A percentile compares a stretch with the other conserved stretches of the same genome.
phyloP scores from a whole-genome alignment of 257 asterid genomes.

The Orobanche coerulescens region DNA sequence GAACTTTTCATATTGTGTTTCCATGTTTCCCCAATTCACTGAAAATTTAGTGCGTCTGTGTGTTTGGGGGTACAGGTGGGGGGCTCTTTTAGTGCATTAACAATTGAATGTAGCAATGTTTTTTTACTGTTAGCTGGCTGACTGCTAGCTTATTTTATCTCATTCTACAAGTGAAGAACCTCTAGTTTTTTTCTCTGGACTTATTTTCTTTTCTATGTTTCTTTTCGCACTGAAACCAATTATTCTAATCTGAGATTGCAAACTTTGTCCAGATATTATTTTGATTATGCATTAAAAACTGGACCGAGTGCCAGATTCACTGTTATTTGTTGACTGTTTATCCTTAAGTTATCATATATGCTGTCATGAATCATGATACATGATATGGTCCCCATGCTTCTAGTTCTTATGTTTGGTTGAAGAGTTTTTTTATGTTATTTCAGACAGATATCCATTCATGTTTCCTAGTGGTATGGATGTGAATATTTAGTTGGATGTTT shows the following conservation, averaged over 20 bases:
- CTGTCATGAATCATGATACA: too few species aligned
- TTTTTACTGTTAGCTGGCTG: slow-evolving; percentile 1
- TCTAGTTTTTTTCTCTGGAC: neutral
- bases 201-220: too few species aligned
- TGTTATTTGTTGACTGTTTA: too few species aligned
- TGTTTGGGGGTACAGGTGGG: too few species aligned
- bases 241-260: neutral
- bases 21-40: neutral
- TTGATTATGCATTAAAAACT: neutral
- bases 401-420: neutral
- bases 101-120: neutral
- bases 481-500: neutral
- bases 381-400: neutral
- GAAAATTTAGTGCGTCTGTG: neutral
- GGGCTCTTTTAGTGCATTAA: neutral
- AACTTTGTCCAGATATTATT: neutral
- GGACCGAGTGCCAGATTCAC: too few species aligned
- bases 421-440: neutral
- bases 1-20: neutral
- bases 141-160: neutral
- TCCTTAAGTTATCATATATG: too few species aligned
- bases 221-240: slow-evolving; percentile 8
- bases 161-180: neutral
- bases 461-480: neutral
- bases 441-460: neutral